Evolutionary conservation across 106 monocot genomes (phyloP).

Genomic region (Apostasia shenzhenica): DNA sequence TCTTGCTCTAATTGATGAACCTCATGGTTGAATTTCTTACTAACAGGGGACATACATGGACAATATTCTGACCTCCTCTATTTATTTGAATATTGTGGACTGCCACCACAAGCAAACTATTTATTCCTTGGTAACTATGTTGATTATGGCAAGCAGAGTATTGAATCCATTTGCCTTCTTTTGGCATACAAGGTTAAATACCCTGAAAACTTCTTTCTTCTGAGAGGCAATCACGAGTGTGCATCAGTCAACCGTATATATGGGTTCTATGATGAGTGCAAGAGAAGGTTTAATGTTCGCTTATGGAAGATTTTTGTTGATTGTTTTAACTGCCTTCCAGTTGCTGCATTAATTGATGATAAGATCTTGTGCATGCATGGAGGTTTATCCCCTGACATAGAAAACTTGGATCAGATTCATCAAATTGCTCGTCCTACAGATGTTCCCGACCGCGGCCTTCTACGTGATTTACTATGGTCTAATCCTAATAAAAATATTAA

Average conservation of each 20-base stretch:
- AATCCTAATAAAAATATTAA: conserved; percentile 13
- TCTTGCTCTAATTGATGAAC: too few species aligned
- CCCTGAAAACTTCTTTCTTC: conserved; percentile 12
- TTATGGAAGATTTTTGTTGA: conserved; percentile 9
- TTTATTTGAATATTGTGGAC: conserved; percentile 9
- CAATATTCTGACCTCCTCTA: conserved; percentile 11
- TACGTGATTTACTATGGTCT: conserved; percentile 9
- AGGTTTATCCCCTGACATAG: conserved; percentile 4
- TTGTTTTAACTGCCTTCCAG: conserved; percentile 11
- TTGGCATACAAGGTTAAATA: conserved; percentile 9
- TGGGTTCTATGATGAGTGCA: conserved; percentile 11
- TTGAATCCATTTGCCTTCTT: conserved; percentile 11
- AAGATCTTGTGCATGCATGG: conserved; percentile 9
- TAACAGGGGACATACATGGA: conserved; percentile 8
- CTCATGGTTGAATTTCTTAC: not conserved
- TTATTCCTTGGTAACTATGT: conserved; percentile 11
- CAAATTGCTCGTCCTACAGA: conserved; percentile 4
- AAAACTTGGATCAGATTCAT: conserved; percentile 12
- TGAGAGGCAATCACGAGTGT: conserved; percentile 10
- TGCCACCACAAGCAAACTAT: conserved; percentile 13
- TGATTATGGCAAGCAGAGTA: conserved; percentile 10
- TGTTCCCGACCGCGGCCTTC: conserved; percentile 6
- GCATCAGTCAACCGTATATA: conserved; percentile 13
- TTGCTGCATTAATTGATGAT: conserved; percentile 9
- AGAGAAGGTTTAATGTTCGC: conserved; percentile 11